Evolutionary conservation across 495 filamentous ascomycete species (phyloP), one percentile per base, ranked within the genome.

Genomic region (Penicillium salamii): DNA sequence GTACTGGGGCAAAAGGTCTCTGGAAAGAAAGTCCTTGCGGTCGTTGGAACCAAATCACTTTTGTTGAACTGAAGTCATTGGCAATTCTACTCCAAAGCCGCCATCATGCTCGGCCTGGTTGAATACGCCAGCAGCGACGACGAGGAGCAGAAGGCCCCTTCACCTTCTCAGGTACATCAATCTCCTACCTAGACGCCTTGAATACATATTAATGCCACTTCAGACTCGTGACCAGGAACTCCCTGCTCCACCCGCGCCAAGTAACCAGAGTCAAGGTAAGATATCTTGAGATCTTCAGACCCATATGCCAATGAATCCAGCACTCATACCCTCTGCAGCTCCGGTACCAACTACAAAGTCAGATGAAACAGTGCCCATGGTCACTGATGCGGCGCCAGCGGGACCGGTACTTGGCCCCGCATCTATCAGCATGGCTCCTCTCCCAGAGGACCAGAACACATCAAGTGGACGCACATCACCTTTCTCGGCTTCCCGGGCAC

Each of bases 61-160:
- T 0, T 23, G 12, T 12, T 24, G 13, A 23, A 33, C 13, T 29
- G 6, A 2, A n/a, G 20, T 9, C 28, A 14, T 3, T n/a, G 1
- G 28, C 17, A 7, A 11, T 26, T 12, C 20, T 32, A 17, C 24
- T 17, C 9, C 9, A 11, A 29, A n/a, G 5, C 24, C 31, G 19
- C 24, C 19, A 58, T 45, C 38, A 91, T 90, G 87, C 76, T 78
- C 29, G 81, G 77, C 12, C 78, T 93, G 2, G 86, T 82, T 8
- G 75, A 68, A 38, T 93, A 93, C 65, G 84, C 79, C 21, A 91
- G 88, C 61, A 87, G 88, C 49, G 88, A 90, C 37, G 88, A 89
- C 31, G 82, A 85, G 31, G 65, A 69, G 15, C 33, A 23, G 21
- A 46, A 54, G 29, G n/a, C 29, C 8, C 24, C 49, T 48, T 39